phyloP scores from a whole-genome alignment of 1,139 yeast species.

The Pichia norvegensis region DNA sequence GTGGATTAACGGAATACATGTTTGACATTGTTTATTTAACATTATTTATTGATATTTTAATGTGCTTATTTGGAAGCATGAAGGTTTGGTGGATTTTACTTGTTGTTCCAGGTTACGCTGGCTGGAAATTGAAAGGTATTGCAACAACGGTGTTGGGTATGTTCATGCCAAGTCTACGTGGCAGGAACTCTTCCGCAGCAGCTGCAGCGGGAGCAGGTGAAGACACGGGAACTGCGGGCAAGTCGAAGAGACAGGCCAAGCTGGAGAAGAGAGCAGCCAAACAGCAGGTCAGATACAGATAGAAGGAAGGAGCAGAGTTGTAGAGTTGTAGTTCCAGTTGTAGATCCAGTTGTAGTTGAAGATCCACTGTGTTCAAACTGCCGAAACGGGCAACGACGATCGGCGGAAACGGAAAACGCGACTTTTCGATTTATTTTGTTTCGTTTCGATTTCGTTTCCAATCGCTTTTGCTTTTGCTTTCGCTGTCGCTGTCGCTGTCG shows the following conservation, averaged over 20 bases:
- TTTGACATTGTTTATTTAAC: constrained; percentile 71
- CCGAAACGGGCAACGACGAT: background rate
- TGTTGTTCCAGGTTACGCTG: constrained; percentile 45
- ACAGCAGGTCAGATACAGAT: constrained; percentile 6
- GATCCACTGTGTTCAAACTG: background rate
- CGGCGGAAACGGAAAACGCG: too few relatives aligned
- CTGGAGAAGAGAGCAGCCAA: constrained; percentile 34
- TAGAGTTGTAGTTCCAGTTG: background rate
- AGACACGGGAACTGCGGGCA: constrained; percentile 16
- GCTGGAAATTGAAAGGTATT: constrained; percentile 42
- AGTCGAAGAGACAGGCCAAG: constrained; percentile 45
- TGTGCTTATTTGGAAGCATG: constrained; percentile 48
- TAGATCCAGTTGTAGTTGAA: background rate
- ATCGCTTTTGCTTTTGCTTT: background rate
- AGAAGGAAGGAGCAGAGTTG: background rate
- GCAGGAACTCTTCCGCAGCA: background rate
- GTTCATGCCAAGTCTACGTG: constrained; percentile 18
- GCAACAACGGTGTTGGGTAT: constrained; percentile 28
- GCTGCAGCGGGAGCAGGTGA: background rate
- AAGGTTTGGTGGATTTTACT: constrained; percentile 54
- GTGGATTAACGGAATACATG: constrained; percentile 69
- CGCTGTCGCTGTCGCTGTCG: background rate
- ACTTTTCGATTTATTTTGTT: too few relatives aligned
- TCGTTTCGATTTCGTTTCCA: too few relatives aligned
- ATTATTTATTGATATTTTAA: constrained; percentile 50